Evolutionary conservation across 352 stramenopile genomes (phyloP).

Genomic region (Globisporangium takayamanum): DNA sequence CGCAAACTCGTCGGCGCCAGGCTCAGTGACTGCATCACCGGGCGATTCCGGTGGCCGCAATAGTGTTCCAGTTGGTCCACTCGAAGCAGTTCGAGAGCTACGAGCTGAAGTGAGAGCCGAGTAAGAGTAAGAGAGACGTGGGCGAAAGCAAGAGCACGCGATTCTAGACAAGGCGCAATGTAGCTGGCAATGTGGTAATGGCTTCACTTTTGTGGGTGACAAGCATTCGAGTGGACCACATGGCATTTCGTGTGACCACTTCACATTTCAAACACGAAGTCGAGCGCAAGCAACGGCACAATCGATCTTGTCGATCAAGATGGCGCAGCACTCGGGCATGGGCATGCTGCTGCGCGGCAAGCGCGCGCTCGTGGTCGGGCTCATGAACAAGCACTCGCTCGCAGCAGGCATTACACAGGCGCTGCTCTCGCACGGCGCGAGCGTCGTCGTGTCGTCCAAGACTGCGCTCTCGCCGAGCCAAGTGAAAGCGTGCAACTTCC

Average conservation of each 20-base stretch:
- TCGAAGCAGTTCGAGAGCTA: slow-evolving; percentile 20
- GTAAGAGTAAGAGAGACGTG: no score
- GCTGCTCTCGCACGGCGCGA: slow-evolving; percentile 56
- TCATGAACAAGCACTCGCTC: slow-evolving; percentile 89
- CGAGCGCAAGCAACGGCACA: background rate
- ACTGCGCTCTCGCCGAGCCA: slow-evolving; percentile 36
- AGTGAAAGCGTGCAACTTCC: slow-evolving; percentile 45
- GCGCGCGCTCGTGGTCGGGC: slow-evolving; percentile 77
- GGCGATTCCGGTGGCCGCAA: slow-evolving; percentile 2
- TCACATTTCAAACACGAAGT: background rate
- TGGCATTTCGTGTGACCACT: no score
- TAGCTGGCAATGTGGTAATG: no score
- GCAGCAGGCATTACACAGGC: slow-evolving; percentile 64
- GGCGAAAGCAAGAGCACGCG: no score
- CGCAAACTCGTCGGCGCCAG: background rate
- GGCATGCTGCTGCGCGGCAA: slow-evolving; percentile 44
- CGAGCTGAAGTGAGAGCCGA: no score
- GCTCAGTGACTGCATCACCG: background rate
- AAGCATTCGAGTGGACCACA: no score
- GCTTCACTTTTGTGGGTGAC: no score
- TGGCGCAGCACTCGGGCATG: background rate
- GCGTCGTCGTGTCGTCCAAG: slow-evolving; percentile 75
- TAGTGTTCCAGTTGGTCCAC: slow-evolving; percentile 15
- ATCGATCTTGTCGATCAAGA: background rate
- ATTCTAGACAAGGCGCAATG: no score